A percentile compares a stretch with the other conserved stretches of the same genome.
These are phyloP conservation scores for Echeveria elegans DNA, from an alignment of 164 flowering plant species.

Conservation along the genomic window DNA sequence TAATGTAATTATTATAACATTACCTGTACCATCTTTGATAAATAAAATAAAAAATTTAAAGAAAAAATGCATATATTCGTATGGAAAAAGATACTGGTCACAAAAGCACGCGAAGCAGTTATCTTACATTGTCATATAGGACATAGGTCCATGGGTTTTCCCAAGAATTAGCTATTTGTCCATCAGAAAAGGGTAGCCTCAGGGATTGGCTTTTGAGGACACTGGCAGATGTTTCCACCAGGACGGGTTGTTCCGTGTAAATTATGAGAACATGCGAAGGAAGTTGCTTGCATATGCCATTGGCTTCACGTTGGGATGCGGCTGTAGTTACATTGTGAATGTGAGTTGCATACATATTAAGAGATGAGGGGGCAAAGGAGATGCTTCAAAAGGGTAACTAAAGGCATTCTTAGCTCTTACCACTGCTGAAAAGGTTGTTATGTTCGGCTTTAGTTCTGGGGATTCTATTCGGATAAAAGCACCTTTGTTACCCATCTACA, in stretches of 20 bases:
- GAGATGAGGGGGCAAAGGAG: background rate
- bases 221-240: background rate
- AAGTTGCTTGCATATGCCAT: constrained; percentile 83
- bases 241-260: background rate
- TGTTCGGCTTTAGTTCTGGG: constrained; percentile 85
- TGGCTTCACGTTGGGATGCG: constrained; percentile 66
- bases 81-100: no score
- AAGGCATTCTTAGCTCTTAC: background rate
- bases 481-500: constrained; percentile 99
- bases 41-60: no score
- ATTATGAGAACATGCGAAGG: constrained; percentile 67
- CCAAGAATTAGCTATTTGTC: background rate
- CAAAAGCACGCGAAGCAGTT: no score
- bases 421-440: constrained; percentile 21
- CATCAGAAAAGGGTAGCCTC: background rate
- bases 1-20: no score
- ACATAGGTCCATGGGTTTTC: background rate
- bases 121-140: background rate
- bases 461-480: constrained; percentile 86
- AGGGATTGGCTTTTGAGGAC: background rate
- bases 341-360: background rate
- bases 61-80: no score
- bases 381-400: background rate
- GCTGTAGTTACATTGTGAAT: constrained; percentile 36
- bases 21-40: no score